These are phyloP conservation scores for Bipolaris sorokiniana DNA, from an alignment of 2,329 filamentous ascomycete genomes.

Conservation along the genomic window DNA sequence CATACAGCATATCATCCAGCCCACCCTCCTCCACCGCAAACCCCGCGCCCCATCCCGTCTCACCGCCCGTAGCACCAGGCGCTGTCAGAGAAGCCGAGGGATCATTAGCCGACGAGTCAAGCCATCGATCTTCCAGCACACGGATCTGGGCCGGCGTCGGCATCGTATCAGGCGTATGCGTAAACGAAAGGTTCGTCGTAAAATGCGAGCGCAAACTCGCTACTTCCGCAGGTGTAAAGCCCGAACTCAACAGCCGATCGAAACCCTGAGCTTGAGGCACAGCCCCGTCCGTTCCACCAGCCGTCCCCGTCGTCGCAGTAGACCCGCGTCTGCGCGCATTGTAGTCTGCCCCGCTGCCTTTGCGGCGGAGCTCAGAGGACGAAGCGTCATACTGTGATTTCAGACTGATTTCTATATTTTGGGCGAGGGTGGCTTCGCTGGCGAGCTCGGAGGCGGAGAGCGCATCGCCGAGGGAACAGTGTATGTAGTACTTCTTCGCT, in stretches of 20 bases:
- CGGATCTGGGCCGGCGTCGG: conserved; percentile 78
- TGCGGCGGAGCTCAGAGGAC: conserved; percentile 21
- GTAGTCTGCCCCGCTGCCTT: conserved; percentile 17
- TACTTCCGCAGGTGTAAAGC: conserved; percentile 84
- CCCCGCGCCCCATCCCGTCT: conserved; percentile 57
- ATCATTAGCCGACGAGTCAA: conserved; percentile 67
- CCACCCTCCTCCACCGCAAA: conserved; percentile 64
- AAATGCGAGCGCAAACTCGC: conserved; percentile 87
- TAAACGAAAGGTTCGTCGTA: conserved; percentile 78
- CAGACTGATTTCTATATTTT: conserved; percentile 49
- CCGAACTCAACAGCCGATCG: conserved; percentile 79
- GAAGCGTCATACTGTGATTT: conserved; percentile 36
- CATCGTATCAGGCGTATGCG: conserved; percentile 88
- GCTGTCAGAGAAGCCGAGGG: conserved; percentile 49
- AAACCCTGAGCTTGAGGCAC: conserved; percentile 83
- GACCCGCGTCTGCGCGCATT: conserved; percentile 27
- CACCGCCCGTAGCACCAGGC: conserved; percentile 39
- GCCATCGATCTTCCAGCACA: conserved; percentile 86
- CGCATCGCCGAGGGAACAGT: conserved; percentile 86
- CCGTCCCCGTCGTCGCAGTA: conserved; percentile 51
- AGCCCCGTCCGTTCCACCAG: conserved; percentile 59
- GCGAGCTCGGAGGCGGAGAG: conserved; percentile 73
- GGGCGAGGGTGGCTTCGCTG: conserved; percentile 62
- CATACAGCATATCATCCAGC: conserved; percentile 85
- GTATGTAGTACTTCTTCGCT: conserved; percentile 76